These are phyloP conservation scores for Cinnamomum micranthum DNA, from an alignment of 164 flowering plant genomes.

Conservation along the genomic window DNA sequence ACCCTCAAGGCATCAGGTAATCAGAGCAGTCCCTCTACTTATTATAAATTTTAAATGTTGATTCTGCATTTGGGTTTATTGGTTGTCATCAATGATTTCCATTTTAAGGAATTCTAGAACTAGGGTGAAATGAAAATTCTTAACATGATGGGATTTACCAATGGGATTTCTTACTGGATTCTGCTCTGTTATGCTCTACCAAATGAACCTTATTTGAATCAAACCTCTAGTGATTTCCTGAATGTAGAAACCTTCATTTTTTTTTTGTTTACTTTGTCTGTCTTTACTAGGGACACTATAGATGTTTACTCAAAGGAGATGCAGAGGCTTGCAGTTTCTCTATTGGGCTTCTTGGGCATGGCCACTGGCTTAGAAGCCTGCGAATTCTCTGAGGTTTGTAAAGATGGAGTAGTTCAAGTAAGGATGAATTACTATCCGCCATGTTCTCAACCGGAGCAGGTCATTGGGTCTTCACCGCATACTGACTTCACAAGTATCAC, in stretches of 20 bases:
- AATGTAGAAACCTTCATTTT: background rate
- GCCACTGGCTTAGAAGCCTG: background rate
- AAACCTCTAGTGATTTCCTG: background rate
- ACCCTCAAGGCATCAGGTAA: conserved; percentile 10
- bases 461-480: conserved; percentile 5
- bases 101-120: background rate
- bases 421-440: conserved; percentile 14
- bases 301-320: conserved; percentile 4
- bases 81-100: background rate
- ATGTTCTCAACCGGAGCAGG: conserved; percentile 8
- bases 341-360: conserved; percentile 7
- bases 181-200: no score
- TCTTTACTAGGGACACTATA: conserved; percentile 1
- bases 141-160: no score
- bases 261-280: no score
- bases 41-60: no score
- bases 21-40: background rate
- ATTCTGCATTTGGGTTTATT: background rate
- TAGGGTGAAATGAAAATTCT: no score
- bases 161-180: no score
- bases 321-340: conserved; percentile 3
- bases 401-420: conserved; percentile 1
- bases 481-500: conserved; percentile 3
- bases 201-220: background rate
- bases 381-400: background rate